Evolutionary conservation across 2,329 filamentous ascomycete genomes (phyloP).

Genomic region (Pestalotiopsis sp.): DNA sequence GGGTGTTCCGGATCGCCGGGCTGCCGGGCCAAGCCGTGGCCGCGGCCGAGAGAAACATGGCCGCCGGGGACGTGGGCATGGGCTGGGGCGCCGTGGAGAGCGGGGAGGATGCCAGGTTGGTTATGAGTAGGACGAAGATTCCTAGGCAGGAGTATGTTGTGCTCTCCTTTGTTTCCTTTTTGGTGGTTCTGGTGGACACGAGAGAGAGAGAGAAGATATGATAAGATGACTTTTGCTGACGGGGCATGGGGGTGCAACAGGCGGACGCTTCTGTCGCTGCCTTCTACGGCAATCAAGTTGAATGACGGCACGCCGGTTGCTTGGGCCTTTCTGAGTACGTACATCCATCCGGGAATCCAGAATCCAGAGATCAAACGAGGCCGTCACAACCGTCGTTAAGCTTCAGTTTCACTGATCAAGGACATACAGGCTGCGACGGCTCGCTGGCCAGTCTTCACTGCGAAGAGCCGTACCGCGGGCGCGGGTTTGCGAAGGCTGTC

Average conservation of each 20-base stretch:
- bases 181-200: too few relatives aligned
- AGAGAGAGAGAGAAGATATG: too few relatives aligned
- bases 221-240: too few relatives aligned
- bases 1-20: conserved; percentile 53
- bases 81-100: conserved; percentile 54
- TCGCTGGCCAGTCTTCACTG: conserved; percentile 64
- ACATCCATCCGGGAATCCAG: conserved; percentile 1
- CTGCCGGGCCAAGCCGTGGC: conserved; percentile 40
- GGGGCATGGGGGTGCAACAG: conserved; percentile 24
- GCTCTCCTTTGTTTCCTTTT: not conserved
- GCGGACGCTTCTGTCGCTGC: conserved; percentile 45
- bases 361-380: too few relatives aligned
- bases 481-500: conserved; percentile 65
- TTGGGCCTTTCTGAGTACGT: conserved; percentile 63
- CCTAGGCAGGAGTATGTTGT: conserved; percentile 50
- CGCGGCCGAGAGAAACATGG: conserved; percentile 1
- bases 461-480: conserved; percentile 61
- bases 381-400: too few relatives aligned
- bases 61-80: conserved; percentile 57
- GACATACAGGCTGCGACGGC: conserved; percentile 54
- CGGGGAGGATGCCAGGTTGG: conserved; percentile 56
- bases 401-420: too few relatives aligned
- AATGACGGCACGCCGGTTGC: conserved; percentile 55
- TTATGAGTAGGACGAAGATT: conserved; percentile 58
- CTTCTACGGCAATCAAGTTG: conserved; percentile 49